A percentile compares a stretch with the other conserved stretches of the same genome.
Evolutionary conservation across 345 rosid species (phyloP).

Genomic region (Brassica juncea): DNA sequence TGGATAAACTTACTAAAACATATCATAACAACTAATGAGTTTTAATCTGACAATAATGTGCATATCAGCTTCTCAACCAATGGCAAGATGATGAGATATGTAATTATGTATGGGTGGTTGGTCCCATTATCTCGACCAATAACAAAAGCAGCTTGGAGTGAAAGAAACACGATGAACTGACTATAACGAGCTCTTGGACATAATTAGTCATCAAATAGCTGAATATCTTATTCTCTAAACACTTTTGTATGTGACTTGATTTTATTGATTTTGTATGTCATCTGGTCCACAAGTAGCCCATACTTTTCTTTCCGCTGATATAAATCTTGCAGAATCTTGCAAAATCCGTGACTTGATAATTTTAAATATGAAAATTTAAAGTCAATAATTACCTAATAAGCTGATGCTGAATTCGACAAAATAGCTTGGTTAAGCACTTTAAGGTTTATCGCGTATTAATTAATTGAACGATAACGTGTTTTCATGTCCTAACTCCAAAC

Average conservation of each 20-base stretch:
- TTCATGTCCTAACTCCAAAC: neutral
- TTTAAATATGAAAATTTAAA: neutral
- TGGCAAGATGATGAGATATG: neutral
- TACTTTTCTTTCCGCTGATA: neutral
- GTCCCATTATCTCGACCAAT: conserved; percentile 22
- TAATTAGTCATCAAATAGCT: conserved; percentile 4
- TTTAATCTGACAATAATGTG: conserved; percentile 1
- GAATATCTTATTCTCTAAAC: neutral
- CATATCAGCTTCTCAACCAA: conserved; percentile 25
- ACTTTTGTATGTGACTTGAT: neutral
- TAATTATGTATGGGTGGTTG: conserved; percentile 3
- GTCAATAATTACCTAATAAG: conserved; percentile 1
- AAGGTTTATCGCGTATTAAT: neutral
- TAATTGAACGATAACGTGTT: neutral
- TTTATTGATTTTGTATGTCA: conserved; percentile 24
- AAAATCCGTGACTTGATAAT: conserved; percentile 18
- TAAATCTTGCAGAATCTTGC: conserved; percentile 23
- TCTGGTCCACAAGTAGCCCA: conserved; percentile 30
- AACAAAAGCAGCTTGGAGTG: conserved; percentile 36
- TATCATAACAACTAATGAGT: neutral
- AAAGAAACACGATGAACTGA: conserved; percentile 11
- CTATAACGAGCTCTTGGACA: neutral
- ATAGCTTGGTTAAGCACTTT: neutral
- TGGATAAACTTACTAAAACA: neutral
- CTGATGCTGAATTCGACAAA: neutral